These are phyloP conservation scores for Myriosclerotinia duriaeana DNA, from an alignment of 2,329 filamentous ascomycete species.

Conservation along the genomic window DNA sequence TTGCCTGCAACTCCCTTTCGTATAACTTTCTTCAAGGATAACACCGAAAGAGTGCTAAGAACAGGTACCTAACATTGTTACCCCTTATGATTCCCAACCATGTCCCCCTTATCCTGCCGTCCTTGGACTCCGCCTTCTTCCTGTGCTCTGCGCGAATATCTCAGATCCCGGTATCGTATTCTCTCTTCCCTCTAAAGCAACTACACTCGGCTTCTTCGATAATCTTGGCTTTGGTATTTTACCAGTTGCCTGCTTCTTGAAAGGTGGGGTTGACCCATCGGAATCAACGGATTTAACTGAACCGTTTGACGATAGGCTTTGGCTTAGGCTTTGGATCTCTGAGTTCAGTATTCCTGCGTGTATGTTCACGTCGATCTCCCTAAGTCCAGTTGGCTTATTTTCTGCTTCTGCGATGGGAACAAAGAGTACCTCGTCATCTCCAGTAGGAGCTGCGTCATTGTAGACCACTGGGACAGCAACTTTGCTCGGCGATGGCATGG, in stretches of 20 bases:
- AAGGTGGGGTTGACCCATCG: constrained; percentile 28
- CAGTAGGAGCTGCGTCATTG: constrained; percentile 32
- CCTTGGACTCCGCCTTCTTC: constrained; percentile 38
- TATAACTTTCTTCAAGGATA: background rate
- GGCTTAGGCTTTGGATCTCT: constrained; percentile 26
- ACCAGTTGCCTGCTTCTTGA: constrained; percentile 39
- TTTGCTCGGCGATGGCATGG: constrained; percentile 36
- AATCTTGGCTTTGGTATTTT: constrained; percentile 47
- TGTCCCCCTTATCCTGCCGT: constrained; percentile 21
- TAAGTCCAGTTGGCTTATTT: constrained; percentile 43
- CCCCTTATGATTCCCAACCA: background rate
- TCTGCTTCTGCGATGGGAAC: constrained; percentile 28
- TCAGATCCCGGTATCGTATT: constrained; percentile 37
- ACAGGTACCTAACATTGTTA: background rate
- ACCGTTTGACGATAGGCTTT: constrained; percentile 16
- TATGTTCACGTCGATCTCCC: constrained; percentile 50
- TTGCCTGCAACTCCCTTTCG: background rate
- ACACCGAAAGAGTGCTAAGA: background rate
- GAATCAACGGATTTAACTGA: constrained; percentile 16
- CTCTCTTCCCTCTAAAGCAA: constrained; percentile 48
- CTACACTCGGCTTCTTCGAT: constrained; percentile 42
- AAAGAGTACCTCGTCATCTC: constrained; percentile 26
- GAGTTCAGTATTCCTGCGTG: constrained; percentile 43
- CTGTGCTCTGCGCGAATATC: constrained; percentile 34
- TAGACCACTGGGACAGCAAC: constrained; percentile 41